Evolutionary conservation across 164 flowering plant genomes (phyloP).

Genomic region (Tetrastigma voinierianum): DNA sequence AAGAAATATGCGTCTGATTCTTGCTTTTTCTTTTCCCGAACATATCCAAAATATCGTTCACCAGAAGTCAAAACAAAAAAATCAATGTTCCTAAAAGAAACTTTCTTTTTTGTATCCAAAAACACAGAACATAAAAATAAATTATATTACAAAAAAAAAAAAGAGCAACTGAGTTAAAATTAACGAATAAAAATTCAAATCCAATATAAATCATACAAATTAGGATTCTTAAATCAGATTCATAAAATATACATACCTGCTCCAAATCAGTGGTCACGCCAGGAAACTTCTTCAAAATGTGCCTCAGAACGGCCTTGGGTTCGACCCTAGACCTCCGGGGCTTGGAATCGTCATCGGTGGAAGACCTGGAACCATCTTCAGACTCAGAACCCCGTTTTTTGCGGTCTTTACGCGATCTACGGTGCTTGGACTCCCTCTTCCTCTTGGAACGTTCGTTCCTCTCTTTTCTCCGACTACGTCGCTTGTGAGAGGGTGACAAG

Average conservation of each 20-base stretch:
- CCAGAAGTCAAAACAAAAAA: too few relatives aligned
- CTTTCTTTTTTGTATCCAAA: neutral
- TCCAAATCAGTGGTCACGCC: constrained; percentile 55
- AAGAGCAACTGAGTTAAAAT: neutral
- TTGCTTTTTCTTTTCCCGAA: too few relatives aligned
- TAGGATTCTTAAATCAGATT: neutral
- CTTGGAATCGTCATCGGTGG: constrained; percentile 24
- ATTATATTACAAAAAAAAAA: neutral
- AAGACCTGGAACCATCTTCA: constrained; percentile 23
- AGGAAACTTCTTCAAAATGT: constrained; percentile 57
- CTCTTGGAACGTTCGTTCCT: neutral
- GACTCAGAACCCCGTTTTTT: constrained; percentile 21
- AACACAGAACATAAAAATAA: neutral
- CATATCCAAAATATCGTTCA: too few relatives aligned
- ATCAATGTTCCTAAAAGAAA: too few relatives aligned
- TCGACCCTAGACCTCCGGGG: constrained; percentile 7
- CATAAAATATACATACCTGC: constrained; percentile 39
- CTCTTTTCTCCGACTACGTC: too few relatives aligned
- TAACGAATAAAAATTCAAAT: neutral
- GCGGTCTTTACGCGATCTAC: constrained; percentile 13
- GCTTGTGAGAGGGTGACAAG: too few relatives aligned
- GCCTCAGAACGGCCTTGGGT: constrained; percentile 49
- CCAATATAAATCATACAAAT: neutral
- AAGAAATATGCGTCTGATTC: too few relatives aligned
- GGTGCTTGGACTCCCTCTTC: constrained; percentile 6